Conservation (phyloP, 2,329 filamentous ascomycete genomes). For the Neopestalotiopsis sp. region DNA sequence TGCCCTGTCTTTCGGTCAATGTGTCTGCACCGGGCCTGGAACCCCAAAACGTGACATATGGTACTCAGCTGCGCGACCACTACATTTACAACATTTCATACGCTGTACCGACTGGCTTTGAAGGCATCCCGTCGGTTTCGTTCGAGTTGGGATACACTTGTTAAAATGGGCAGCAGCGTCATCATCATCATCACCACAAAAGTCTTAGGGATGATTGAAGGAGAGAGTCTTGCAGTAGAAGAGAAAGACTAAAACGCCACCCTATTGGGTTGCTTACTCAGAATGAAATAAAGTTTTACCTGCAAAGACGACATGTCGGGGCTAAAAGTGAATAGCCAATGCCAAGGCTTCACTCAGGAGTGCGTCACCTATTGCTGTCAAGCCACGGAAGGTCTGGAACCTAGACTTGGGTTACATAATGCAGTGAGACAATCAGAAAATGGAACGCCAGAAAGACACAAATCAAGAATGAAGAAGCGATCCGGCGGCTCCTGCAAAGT, state of each 20-base stretch:
- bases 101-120: constrained; percentile 44
- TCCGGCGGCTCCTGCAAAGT: not conserved
- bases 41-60: constrained; percentile 42
- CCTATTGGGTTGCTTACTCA: constrained; percentile 7
- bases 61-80: constrained; percentile 44
- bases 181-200: not conserved
- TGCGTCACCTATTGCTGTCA: no score
- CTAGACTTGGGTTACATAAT: not conserved
- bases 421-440: not conserved
- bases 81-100: constrained; percentile 53
- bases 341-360: not conserved
- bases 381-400: not conserved
- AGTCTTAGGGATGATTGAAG: not conserved
- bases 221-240: not conserved
- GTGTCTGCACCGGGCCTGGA: constrained; percentile 44
- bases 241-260: not conserved
- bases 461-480: not conserved
- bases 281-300: not conserved
- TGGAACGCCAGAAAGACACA: not conserved
- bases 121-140: constrained; percentile 42
- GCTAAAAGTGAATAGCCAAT: not conserved
- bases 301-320: not conserved
- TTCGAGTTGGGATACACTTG: constrained; percentile 40
- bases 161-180: not conserved
- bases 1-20: constrained; percentile 46